Base-by-base conservation (phyloP, 2,329 filamentous ascomycete genomes). In the Epichloe hybrida region DNA sequence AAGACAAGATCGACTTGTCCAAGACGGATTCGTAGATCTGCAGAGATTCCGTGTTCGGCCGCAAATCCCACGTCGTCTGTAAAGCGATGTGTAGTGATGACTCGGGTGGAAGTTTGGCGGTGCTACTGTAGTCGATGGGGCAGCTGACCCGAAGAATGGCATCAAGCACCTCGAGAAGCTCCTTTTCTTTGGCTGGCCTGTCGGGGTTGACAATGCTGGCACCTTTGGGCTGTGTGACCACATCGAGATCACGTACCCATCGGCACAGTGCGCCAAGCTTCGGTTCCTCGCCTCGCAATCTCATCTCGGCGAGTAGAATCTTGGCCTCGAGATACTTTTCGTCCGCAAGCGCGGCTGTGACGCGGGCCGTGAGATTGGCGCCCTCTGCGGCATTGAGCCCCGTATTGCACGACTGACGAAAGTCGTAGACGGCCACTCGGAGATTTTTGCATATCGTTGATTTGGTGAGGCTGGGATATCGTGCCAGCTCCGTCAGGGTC, bases 241-340 rank as follows among this genome's bases (percentile, higher is more conserved):
- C 77, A 58, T 86, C 83, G 27, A 86, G 68, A 59, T 85, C 82
- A 52, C 83, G 75, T 4, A 86, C 83, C 83, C 83, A 87, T 51
- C 83, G 77, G 62, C 82, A 86, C 7, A 86, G 65, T 1, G 83
- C 81, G 20, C 83, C 83, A 0, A 86, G 66, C 56, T 84, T 84
- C 0, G 83, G 83, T 17, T 77, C 73, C 54, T 86, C 74, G 3
- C 72, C 69, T n/a, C 82, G 70, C 17, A 86, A 79, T 34, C 76
- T 73, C 83, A 86, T 86, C 66, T 86, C 83, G 0, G 82, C 76
- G 1, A 87, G 72, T 13, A 85, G 61, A 15, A 86, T 73, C 48
- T 73, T 73, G 5, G 82, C 81, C n/a, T 86, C 82, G 9, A 71
- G 72, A 55, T 81, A 83, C 59, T 80, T 79, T 47, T 74, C 79